Evolutionary conservation across 2,329 filamentous ascomycete species (phyloP), one percentile per base, ranked within the genome.

Genomic region (Xylariales sp.): DNA sequence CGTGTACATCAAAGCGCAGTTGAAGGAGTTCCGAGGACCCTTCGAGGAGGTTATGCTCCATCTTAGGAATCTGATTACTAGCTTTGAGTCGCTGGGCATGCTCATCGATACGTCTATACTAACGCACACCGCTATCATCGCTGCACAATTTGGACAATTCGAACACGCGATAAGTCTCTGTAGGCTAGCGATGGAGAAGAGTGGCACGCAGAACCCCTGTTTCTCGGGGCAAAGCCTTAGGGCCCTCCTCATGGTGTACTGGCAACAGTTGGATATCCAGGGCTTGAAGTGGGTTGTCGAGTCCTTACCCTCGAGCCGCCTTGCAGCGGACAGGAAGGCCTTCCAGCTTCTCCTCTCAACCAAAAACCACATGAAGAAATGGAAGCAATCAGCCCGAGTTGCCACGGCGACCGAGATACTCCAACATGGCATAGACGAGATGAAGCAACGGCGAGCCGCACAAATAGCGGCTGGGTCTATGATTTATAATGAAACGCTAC

Each of bases 131-230:
- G 58, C 56, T 16, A 18, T 45, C 18, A 39, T 50, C 15, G 56
- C 48, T 37, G 41, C 47, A 29, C 48, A 49, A 28, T 24, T 57
- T n/a, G 42, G 47, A 3, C 46, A 53, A 16, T 43, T 46, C 31
- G 42, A 48, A 15, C 53, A 46, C 28, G 58, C 55, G 4, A 42
- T 60, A 25, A 34, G 45, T n/a, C 39, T 61, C 31, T 61, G 58
- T 40, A 47, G 37, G 20, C 33, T 57, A 4, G 58, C 57, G 5
- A 53, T 46, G 40, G 34, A 56, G 24, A 51, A 47, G 39, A 41
- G 39, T 29, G 54, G 53, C 8, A 38, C 42, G 7, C 36, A 38
- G 4, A 53, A 56, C 31, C 44, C 51, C 6, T 60, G 53, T 35
- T 60, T 55, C 40, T 59, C 58, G 5, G 47, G 38, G 11, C 41